Base-by-base conservation (phyloP, 1,139 yeast genomes). In the Pichiaceae sp. region DNA sequence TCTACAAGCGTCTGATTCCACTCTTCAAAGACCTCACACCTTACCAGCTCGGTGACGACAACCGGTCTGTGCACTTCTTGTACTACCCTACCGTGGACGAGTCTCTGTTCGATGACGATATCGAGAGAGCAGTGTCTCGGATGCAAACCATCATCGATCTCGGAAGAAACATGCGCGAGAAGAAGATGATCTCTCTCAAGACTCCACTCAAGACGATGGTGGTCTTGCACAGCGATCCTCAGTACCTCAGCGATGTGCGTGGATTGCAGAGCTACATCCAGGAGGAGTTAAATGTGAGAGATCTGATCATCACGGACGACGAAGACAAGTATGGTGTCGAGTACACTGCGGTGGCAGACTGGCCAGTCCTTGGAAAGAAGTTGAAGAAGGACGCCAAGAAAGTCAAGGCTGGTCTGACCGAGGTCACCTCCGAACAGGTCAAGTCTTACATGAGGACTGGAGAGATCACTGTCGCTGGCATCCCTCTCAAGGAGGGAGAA, bases 291-390 rank as follows among this genome's bases (percentile, higher is more conserved):
- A 93, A 93, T 56, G 83, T 93, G 42, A 82, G 96, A 62, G 91
- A 84, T 50, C 62, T 93, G 41, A 66, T 86, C 51, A 80, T 93
- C 52, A 87, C 97, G 24, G 72, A 86, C 23, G 96, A 93, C 56
- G 99, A 93, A 67, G 80, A 72, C 50, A 78, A 81, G 56, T 89
- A 87, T 56, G 93, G 91, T 52, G 97, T 93, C 44, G 84, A 81
- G 56, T 91, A 89, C 68, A 76, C 75, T 44, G 96, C 91, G 34
- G 94, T 84, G 59, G 98, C 98, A 33, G 99, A 93, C 66, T 93
- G 99, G 99, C 95, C 97, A 38, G 86, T 87, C 15, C 74, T 93
- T 49, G 99, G 99, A 66, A 91, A 91, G 73, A 91, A 91, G 64
- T 75, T 93, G 62, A 89, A 89, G 75, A 79, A 79, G 59, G 97